Evolutionary conservation across 2,329 filamentous ascomycete genomes (phyloP).

Genomic region (Pseudodiploospora longispora): DNA sequence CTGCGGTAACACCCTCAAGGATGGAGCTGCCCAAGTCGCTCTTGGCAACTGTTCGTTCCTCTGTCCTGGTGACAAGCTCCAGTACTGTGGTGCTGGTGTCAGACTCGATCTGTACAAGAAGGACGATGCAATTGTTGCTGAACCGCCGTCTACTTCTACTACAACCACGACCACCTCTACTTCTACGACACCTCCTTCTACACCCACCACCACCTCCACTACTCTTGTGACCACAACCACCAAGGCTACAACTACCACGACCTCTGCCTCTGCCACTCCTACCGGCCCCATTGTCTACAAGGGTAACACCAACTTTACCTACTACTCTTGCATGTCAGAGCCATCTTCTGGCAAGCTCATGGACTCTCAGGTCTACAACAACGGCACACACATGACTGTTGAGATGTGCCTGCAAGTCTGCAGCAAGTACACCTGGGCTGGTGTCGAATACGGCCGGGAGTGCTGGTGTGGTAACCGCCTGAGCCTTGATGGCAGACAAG

Average conservation of each 20-base stretch:
- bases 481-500: conserved; percentile 16
- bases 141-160: neutral
- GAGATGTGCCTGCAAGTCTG: conserved; percentile 25
- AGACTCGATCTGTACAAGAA: conserved; percentile 25
- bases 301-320: conserved; percentile 30
- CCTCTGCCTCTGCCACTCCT: conserved; percentile 13
- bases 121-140: neutral
- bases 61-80: conserved; percentile 22
- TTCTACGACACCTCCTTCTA: conserved; percentile 2
- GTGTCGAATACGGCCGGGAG: conserved; percentile 30
- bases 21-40: conserved; percentile 17
- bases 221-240: conserved; percentile 2
- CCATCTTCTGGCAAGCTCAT: conserved; percentile 25
- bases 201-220: conserved; percentile 1
- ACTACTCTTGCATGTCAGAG: conserved; percentile 27
- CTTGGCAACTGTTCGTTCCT: conserved; percentile 25
- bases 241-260: conserved; percentile 1
- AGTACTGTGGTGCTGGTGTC: conserved; percentile 27
- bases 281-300: conserved; percentile 20
- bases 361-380: conserved; percentile 20
- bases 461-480: conserved; percentile 30
- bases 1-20: conserved; percentile 26
- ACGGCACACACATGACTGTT: conserved; percentile 24
- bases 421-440: conserved; percentile 25
- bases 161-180: conserved; percentile 1